Conservation (phyloP, 176 grass and related monocot species). For the Avena insularis region DNA sequence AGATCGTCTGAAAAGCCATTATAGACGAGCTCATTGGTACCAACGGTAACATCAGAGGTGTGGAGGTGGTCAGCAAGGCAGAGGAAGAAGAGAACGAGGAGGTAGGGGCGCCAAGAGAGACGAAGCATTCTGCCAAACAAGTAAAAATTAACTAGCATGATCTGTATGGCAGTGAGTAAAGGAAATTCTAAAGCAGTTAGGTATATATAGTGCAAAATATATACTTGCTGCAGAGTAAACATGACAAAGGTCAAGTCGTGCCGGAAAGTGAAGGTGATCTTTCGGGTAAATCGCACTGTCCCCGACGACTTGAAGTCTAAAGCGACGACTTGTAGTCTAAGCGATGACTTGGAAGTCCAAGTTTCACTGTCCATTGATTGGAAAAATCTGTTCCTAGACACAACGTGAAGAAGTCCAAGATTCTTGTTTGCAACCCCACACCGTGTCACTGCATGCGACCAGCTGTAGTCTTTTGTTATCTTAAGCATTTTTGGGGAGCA, state of each 20-base stretch:
- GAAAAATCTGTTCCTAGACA: background rate
- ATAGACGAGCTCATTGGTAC: background rate
- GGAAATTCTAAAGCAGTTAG: background rate
- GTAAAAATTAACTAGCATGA: background rate
- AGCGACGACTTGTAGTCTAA: background rate
- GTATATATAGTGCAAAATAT: background rate
- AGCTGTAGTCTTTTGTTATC: background rate
- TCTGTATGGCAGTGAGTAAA: background rate
- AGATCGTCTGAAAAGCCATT: background rate
- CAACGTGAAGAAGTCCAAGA: background rate
- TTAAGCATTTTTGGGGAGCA: background rate
- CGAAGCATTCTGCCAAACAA: background rate
- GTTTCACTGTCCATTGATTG: background rate
- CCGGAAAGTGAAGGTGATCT: no score
- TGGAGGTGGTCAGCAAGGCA: background rate
- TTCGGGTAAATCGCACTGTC: no score
- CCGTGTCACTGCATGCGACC: background rate
- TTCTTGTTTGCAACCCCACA: background rate
- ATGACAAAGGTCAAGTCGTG: background rate
- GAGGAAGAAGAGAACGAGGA: background rate
- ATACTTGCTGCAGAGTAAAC: background rate
- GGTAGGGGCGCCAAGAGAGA: background rate
- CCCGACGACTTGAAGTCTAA: no score
- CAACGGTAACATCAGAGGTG: background rate
- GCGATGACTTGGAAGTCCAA: background rate